Evolutionary conservation across 2,329 filamentous ascomycete species (phyloP), one percentile per base, ranked within the genome.

Genomic region (Ophiostoma triangulosporum): DNA sequence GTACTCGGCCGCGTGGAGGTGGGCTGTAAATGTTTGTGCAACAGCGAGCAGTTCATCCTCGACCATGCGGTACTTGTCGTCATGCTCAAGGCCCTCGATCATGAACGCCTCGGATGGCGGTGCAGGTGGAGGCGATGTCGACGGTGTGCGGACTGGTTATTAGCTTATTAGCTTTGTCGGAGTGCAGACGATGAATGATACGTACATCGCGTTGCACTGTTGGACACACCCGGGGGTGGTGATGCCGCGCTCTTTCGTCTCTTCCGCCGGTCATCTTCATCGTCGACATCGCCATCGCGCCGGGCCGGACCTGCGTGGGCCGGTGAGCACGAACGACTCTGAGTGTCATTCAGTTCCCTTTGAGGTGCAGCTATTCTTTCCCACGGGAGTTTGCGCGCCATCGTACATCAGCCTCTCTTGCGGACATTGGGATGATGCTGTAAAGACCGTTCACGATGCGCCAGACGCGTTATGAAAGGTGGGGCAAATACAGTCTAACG

Each of bases 61-160:
- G 0, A 93, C 87, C 84, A 91, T 90, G 61, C 86, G 82, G 66
- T 80, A 91, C 53, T 69, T 69, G 63, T 90, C 85, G 64, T 93
- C 87, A n/a, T 74, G 66, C 4, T 76, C 70, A n/a, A 76, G 65
- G 3, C 81, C 82, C 48, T 80, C 73, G 2, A 72, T 69, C 84
- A 91, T 89, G 63, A 73, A 63, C 60, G 60, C 60, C 51, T 67
- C 64, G 1, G 55, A 51, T 1, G 60, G 60, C 15, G 63, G 62
- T 14, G 61, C 61, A 0, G 64, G 63, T 1, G 64, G 63, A 1
- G 64, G 64, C 12, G 64, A 65, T 2, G 64, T 64, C 5, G 65
- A 66, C 7, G 62, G 63, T 1, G 64, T 62, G 22, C 64, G 62
- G 29, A 32, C 60, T 62, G 54, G 8, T 3, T 20, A 20, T 24